Evolutionary conservation across 805 yeast genomes (phyloP).

Genomic region (Metschnikowia cerradonensis): DNA sequence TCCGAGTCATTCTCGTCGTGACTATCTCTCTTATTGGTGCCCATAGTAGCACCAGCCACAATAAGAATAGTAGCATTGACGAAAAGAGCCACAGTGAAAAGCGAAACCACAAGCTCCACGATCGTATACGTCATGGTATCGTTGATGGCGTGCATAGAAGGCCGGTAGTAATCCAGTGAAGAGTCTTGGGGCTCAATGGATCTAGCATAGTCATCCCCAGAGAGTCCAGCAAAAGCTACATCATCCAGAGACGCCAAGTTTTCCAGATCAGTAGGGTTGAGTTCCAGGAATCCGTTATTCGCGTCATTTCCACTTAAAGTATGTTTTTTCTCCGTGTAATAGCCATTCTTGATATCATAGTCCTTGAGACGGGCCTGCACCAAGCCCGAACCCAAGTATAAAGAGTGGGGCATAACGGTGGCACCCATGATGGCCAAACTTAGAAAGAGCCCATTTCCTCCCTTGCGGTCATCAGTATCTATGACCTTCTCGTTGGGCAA

Average conservation of each 20-base stretch:
- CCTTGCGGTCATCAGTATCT: slow-evolving; percentile 20
- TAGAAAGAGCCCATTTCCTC: slow-evolving; percentile 59
- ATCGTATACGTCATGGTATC: slow-evolving; percentile 78
- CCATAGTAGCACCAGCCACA: slow-evolving; percentile 86
- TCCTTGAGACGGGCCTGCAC: slow-evolving; percentile 83
- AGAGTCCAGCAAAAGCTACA: background rate
- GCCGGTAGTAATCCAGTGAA: slow-evolving; percentile 47
- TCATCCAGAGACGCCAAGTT: too few relatives aligned
- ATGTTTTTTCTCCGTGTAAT: slow-evolving; percentile 30
- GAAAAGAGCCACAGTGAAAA: slow-evolving; percentile 85
- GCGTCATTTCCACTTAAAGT: too few relatives aligned
- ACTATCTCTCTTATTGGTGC: slow-evolving; percentile 14
- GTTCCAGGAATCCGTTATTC: too few relatives aligned
- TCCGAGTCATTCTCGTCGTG: slow-evolving; percentile 11
- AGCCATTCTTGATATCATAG: slow-evolving; percentile 63
- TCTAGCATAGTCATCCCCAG: slow-evolving; percentile 11
- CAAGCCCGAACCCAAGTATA: slow-evolving; percentile 79
- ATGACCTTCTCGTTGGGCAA: slow-evolving; percentile 45
- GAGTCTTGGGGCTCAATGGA: slow-evolving; percentile 5
- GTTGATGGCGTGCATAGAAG: slow-evolving; percentile 75
- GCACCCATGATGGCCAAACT: slow-evolving; percentile 88
- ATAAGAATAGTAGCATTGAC: slow-evolving; percentile 87
- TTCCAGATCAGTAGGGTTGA: too few relatives aligned
- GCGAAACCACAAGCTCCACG: slow-evolving; percentile 75
- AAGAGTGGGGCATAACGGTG: slow-evolving; percentile 91